Evolutionary conservation across 257 asterid genomes (phyloP).

Genomic region (Solanum medicagineum): DNA sequence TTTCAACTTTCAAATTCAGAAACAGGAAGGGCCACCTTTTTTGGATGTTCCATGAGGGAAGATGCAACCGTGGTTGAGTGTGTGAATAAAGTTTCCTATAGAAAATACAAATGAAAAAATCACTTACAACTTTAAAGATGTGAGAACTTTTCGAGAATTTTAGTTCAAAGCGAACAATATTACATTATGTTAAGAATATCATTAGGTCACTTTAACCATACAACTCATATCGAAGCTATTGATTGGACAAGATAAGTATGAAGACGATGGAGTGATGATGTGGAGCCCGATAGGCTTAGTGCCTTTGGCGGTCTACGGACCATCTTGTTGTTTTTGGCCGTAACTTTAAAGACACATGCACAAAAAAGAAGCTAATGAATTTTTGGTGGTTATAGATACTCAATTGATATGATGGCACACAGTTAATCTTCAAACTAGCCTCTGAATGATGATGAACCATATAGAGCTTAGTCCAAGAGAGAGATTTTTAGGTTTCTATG

Average conservation of each 20-base stretch:
- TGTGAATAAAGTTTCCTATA: not conserved
- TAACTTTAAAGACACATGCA: not conserved
- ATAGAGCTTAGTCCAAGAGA: not conserved
- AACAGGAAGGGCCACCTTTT: not conserved
- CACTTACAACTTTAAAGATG: not conserved
- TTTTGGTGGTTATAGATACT: not conserved
- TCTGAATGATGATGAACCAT: not conserved
- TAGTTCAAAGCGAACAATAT: not conserved
- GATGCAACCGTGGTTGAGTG: not conserved
- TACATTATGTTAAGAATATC: not conserved
- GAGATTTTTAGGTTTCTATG: not conserved
- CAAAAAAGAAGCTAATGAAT: not conserved
- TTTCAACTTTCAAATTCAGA: not conserved
- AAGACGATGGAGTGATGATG: not conserved
- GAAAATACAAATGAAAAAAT: not conserved
- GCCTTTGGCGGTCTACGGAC: not conserved
- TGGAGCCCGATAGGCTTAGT: not conserved
- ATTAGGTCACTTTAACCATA: not conserved
- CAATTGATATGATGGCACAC: not conserved
- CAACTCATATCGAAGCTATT: not conserved
- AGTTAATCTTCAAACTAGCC: not conserved
- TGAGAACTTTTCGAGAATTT: not conserved
- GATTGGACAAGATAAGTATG: not conserved
- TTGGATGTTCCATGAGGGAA: not conserved
- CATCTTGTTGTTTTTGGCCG: not conserved